Evolutionary conservation across 108 stramenopile species (phyloP), one percentile per base, ranked within the genome.

Genomic region (Ochromonas danica): DNA sequence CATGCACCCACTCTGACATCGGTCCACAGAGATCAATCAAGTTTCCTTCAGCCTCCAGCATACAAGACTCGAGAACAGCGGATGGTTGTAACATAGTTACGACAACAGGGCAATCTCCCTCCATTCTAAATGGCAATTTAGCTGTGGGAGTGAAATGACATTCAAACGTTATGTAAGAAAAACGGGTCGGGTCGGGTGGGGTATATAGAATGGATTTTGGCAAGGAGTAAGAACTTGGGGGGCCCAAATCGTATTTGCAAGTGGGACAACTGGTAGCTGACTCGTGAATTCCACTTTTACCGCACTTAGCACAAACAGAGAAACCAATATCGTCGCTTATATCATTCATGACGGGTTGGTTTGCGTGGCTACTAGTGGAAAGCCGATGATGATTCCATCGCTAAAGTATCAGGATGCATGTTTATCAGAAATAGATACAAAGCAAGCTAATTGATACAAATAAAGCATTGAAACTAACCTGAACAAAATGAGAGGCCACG

Each of bases 371-470:
- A 40, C 36, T 27, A 31, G 43, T 42, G 30, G 72, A 75, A 6
- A 75, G 22, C 6, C 72, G 36, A 36, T 75, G 72, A 36, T 75
- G 72, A 75, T 75, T 75, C 72, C 72, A 75, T 31, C 72, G 36
- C 72, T 75, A 36, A 3, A 75, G 31, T 51, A 51, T 14, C n/a
- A n/a, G n/a, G n/a, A n/a, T n/a, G n/a, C n/a, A n/a, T n/a, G n/a
- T n/a, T n/a, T n/a, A n/a, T n/a, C n/a, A n/a, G n/a, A n/a, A n/a
- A n/a, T n/a, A n/a, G n/a, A n/a, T n/a, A n/a, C n/a, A n/a, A n/a
- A n/a, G n/a, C n/a, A n/a, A n/a, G n/a, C n/a, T n/a, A n/a, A n/a
- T n/a, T n/a, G n/a, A n/a, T n/a, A n/a, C n/a, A n/a, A n/a, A n/a
- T n/a, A n/a, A n/a, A n/a, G n/a, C n/a, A n/a, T n/a, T n/a, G n/a